A percentile compares a stretch with the other conserved stretches of the same genome.
These are phyloP conservation scores for Agapanthus africanus DNA, from an alignment of 106 monocot genomes.

Conservation along the genomic window DNA sequence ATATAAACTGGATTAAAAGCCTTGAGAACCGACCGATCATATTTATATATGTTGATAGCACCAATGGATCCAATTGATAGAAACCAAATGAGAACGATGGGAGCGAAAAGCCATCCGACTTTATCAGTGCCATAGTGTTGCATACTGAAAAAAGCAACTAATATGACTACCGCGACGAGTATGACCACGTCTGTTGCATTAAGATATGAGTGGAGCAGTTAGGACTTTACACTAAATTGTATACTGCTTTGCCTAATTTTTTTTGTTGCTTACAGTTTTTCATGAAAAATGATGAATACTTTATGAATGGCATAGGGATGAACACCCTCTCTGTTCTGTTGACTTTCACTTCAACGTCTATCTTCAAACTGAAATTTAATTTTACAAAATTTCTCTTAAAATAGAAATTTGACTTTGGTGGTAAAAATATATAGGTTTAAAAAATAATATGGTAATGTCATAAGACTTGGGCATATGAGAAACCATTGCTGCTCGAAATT, in stretches of 20 bases:
- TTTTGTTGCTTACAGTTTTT: too few species aligned
- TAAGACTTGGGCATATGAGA: too few species aligned
- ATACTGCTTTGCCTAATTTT: neutral
- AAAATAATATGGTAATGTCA: too few species aligned
- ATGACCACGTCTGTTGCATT: slow-evolving; percentile 68
- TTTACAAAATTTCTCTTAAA: too few species aligned
- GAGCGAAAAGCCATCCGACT: slow-evolving; percentile 90
- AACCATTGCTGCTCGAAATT: too few species aligned
- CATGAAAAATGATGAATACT: too few species aligned
- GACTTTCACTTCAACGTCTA: too few species aligned
- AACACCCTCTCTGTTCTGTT: too few species aligned
- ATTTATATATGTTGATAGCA: slow-evolving; percentile 68
- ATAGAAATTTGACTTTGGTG: too few species aligned
- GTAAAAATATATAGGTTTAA: too few species aligned
- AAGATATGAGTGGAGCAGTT: neutral
- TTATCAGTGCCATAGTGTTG: slow-evolving; percentile 51
- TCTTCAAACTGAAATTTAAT: too few species aligned
- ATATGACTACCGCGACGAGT: slow-evolving; percentile 73
- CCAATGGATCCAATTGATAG: slow-evolving; percentile 73
- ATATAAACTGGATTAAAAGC: slow-evolving; percentile 83
- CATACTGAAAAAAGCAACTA: slow-evolving; percentile 45
- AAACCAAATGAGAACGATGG: slow-evolving; percentile 85
- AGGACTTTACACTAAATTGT: neutral
- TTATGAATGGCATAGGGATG: too few species aligned
- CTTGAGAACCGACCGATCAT: slow-evolving; percentile 64